Evolutionary conservation across 768 basidiomycete genomes (phyloP).

Genomic region (Suillus subluteus): DNA sequence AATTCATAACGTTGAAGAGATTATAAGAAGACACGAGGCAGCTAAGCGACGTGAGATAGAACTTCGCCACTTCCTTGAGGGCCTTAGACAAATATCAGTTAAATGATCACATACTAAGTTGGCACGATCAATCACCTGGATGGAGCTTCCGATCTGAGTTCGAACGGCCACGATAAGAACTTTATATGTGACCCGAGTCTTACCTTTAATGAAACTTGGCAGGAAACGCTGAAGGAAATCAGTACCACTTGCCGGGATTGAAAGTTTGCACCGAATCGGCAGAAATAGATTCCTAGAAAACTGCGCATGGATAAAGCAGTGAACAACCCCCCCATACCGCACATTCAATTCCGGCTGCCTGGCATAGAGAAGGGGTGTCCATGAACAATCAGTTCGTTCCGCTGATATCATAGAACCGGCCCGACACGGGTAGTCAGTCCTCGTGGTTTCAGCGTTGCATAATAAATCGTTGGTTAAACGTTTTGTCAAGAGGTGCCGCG

Average conservation of each 20-base stretch:
- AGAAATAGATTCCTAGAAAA: not conserved
- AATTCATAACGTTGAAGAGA: constrained; percentile 24
- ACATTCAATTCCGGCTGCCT: constrained; percentile 33
- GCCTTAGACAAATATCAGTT: not conserved
- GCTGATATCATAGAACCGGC: constrained; percentile 13
- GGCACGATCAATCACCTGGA: constrained; percentile 7
- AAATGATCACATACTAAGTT: constrained; percentile 6
- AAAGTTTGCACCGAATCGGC: not conserved
- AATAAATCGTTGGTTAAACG: not conserved
- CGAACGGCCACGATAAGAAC: constrained; percentile 14
- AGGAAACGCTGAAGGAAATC: constrained; percentile 2
- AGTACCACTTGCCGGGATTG: constrained; percentile 1
- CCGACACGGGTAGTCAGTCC: constrained; percentile 27
- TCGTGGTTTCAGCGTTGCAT: constrained; percentile 32
- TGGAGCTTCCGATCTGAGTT: constrained; percentile 18
- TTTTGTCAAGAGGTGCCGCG: not conserved
- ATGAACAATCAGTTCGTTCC: constrained; percentile 19
- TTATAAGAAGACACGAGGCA: constrained; percentile 42
- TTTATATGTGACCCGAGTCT: not conserved
- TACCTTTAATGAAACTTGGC: constrained; percentile 4
- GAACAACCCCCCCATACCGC: constrained; percentile 21
- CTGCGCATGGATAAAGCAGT: constrained; percentile 16
- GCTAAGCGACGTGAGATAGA: constrained; percentile 38
- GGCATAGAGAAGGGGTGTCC: constrained; percentile 22
- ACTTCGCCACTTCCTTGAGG: constrained; percentile 22